These are phyloP conservation scores for Xylaria palmicola DNA, from an alignment of 495 filamentous ascomycete species.

Conservation along the genomic window DNA sequence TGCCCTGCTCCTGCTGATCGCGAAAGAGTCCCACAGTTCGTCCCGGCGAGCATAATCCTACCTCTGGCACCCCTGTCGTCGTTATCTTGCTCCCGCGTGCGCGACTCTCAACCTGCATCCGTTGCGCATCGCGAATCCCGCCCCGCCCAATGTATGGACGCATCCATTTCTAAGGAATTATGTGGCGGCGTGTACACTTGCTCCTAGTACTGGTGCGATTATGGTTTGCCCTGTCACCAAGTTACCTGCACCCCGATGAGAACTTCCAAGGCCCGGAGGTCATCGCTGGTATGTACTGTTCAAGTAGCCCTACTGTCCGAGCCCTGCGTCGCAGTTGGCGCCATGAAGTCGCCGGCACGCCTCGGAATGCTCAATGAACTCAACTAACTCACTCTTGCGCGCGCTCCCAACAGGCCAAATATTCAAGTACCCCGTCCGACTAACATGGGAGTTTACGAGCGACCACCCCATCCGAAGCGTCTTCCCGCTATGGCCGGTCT, in stretches of 20 bases:
- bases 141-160: slow-evolving; percentile 17
- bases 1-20: slow-evolving; percentile 1
- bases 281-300: slow-evolving; percentile 72
- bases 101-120: neutral
- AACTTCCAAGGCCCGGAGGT: slow-evolving; percentile 98
- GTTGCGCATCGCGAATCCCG: slow-evolving; percentile 8
- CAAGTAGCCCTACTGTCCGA: neutral
- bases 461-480: slow-evolving; percentile 84
- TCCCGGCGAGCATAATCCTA: neutral
- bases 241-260: slow-evolving; percentile 97
- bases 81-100: neutral
- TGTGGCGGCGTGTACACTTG: slow-evolving; percentile 92
- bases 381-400: slow-evolving; percentile 19
- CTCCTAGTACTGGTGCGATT: slow-evolving; percentile 81
- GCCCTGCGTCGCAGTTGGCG: neutral
- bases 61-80: slow-evolving; percentile 2
- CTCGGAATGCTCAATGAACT: slow-evolving; percentile 8
- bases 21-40: slow-evolving; percentile 1
- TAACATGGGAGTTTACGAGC: slow-evolving; percentile 94
- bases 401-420: slow-evolving; percentile 65
- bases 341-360: neutral
- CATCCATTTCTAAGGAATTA: slow-evolving; percentile 38
- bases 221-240: slow-evolving; percentile 90
- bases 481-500: slow-evolving; percentile 93
- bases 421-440: slow-evolving; percentile 79